These are phyloP conservation scores for Exserohilum rostratum DNA, from an alignment of 2,329 filamentous ascomycete genomes.

Conservation along the genomic window DNA sequence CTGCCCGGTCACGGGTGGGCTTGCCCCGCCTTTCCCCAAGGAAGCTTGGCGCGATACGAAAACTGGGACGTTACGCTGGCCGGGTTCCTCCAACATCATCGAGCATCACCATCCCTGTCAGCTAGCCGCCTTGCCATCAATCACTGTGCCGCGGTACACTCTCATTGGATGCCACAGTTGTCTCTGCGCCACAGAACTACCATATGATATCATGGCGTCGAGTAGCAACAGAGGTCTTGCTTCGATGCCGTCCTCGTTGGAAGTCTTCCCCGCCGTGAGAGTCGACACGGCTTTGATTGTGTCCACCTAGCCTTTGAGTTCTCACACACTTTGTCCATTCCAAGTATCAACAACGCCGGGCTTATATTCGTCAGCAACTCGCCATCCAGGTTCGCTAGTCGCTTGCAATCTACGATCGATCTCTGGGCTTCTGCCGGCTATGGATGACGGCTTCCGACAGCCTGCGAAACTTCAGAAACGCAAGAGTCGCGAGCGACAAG, in stretches of 20 bases:
- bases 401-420: not conserved
- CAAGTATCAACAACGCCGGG: not conserved
- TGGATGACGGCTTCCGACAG: conserved; percentile 31
- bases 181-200: conserved; percentile 28
- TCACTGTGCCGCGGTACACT: conserved; percentile 8
- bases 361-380: not conserved
- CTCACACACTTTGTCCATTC: not conserved
- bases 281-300: conserved; percentile 3
- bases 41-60: conserved; percentile 6
- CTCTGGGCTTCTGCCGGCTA: conserved; percentile 4
- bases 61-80: conserved; percentile 11
- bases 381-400: not conserved
- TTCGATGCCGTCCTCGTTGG: conserved; percentile 14
- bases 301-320: not conserved
- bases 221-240: conserved; percentile 14
- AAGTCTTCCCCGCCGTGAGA: conserved; percentile 1
- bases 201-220: conserved; percentile 35
- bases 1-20: not conserved
- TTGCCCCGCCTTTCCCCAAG: not conserved
- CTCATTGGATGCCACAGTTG: conserved; percentile 31
- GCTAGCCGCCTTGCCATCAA: conserved; percentile 25
- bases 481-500: conserved; percentile 38
- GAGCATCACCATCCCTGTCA: conserved; percentile 27
- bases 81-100: conserved; percentile 25
- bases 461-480: conserved; percentile 42